Conservation (phyloP, 2,329 filamentous ascomycete genomes). For the Beauveria sp. region DNA sequence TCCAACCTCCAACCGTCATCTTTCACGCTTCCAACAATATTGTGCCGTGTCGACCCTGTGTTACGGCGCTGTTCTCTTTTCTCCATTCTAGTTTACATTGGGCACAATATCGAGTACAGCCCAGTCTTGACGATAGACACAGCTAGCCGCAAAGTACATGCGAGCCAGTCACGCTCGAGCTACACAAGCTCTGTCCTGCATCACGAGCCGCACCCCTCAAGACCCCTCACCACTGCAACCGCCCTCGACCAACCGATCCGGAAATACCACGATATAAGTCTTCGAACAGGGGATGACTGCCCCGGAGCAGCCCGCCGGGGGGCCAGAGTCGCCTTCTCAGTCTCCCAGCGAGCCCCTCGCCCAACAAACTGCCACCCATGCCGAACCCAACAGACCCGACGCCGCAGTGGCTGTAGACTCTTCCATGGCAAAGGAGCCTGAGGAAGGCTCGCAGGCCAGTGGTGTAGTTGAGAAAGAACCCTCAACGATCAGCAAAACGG, state of each 20-base stretch:
- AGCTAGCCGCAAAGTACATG: not conserved
- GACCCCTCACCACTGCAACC: not conserved
- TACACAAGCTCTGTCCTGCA: not conserved
- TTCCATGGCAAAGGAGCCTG: no score
- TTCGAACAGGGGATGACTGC: not conserved
- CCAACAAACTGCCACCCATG: not conserved
- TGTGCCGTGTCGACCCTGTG: not conserved
- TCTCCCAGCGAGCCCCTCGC: not conserved
- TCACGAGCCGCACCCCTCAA: not conserved
- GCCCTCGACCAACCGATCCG: not conserved
- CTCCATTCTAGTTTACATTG: not conserved
- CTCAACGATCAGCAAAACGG: not conserved
- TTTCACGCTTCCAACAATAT: not conserved
- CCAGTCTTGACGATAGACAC: not conserved
- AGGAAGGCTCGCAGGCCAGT: not conserved
- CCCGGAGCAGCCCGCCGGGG: constrained; percentile 10
- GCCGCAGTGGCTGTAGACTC: not conserved
- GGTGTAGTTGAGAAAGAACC: not conserved
- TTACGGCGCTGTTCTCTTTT: not conserved
- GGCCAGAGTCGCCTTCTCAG: not conserved
- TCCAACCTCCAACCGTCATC: constrained; percentile 1
- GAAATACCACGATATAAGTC: not conserved
- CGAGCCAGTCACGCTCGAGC: not conserved
- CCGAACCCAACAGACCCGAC: not conserved
- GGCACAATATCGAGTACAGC: not conserved